Base-by-base conservation (phyloP, 441 rosid species). In the Populus hybrid region DNA sequence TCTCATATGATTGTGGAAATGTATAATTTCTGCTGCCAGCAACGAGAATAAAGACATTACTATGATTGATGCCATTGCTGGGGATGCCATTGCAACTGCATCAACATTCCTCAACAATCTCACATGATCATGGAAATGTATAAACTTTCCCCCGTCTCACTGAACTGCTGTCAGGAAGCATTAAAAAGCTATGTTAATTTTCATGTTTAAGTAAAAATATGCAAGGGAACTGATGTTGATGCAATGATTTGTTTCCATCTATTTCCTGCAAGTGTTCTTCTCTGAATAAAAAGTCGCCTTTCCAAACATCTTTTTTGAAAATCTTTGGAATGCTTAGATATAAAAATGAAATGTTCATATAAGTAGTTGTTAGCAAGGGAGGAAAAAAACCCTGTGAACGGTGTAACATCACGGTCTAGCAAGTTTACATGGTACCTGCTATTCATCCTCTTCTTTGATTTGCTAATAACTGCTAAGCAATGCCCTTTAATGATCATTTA, bases 101-200 rank as follows among this genome's bases (percentile, higher is more conserved):
- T 30, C 32, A 30, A 30, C 32, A 30, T 30, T 30, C 32, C 32
- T 3, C 32, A 30, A 30, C 32, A 30, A 30, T 30, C 32, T 30
- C 32, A 30, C 32, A 30, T 30, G 32, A 30, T 30, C 32, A 30
- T 30, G 32, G 32, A 30, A 30, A 30, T 30, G 32, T 30, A 30
- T 30, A 30, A 30, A 3, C 32, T 30, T 30, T 30, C 32, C 32
- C 32, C 32, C 4, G 4, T 30, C 32, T 30, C 32, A 30, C 32
- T 30, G 32, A 30, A 30, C 32, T 30, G 32, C 32, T 30, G 32
- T 30, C 4, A 3, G 32, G 32, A 30, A 30, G 32, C 92, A 18
- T 18, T 53, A 53, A 18, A 18, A 53, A 53, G 61, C 21, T 53
- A 18, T 18, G 61, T 53, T 53, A 0, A 53, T 53, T 53, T 53